phyloP scores from a whole-genome alignment of 2,329 filamentous ascomycete species.

The Raffaelea deltoideospora region DNA sequence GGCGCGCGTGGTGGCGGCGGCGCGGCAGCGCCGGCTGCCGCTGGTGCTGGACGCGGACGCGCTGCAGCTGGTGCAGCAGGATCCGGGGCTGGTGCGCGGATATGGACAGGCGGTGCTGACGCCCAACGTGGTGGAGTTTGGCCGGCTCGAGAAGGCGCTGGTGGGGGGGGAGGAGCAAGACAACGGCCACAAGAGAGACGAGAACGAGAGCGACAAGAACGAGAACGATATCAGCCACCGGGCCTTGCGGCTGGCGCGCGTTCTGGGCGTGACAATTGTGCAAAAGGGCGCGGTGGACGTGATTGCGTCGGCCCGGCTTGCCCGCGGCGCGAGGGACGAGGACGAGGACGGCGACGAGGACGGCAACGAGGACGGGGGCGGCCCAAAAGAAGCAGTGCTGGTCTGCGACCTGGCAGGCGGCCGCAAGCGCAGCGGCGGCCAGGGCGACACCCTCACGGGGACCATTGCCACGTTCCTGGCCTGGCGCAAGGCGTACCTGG shows the following conservation, averaged over 20 bases:
- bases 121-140: constrained; percentile 90
- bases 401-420: constrained; percentile 67
- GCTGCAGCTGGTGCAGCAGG: constrained; percentile 58
- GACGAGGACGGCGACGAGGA: background rate
- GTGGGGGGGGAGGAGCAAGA: constrained; percentile 32
- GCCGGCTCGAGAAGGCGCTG: constrained; percentile 60
- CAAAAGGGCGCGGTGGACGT: constrained; percentile 77
- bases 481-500: constrained; percentile 77
- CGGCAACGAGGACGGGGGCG: constrained; percentile 22
- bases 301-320: constrained; percentile 35
- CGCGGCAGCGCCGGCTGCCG: constrained; percentile 54
- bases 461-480: constrained; percentile 75
- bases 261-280: constrained; percentile 74
- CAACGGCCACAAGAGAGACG: constrained; percentile 2
- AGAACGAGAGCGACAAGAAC: constrained; percentile 13
- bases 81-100: constrained; percentile 63
- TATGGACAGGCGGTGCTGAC: constrained; percentile 79
- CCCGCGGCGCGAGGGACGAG: background rate
- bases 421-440: constrained; percentile 78
- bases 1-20: constrained; percentile 62
- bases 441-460: constrained; percentile 90
- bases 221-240: constrained; percentile 21
- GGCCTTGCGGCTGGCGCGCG: constrained; percentile 52
- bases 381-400: constrained; percentile 61
- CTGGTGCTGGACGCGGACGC: constrained; percentile 90